Base-by-base conservation (phyloP, 768 basidiomycete species). In the Lyophyllum decastes region DNA sequence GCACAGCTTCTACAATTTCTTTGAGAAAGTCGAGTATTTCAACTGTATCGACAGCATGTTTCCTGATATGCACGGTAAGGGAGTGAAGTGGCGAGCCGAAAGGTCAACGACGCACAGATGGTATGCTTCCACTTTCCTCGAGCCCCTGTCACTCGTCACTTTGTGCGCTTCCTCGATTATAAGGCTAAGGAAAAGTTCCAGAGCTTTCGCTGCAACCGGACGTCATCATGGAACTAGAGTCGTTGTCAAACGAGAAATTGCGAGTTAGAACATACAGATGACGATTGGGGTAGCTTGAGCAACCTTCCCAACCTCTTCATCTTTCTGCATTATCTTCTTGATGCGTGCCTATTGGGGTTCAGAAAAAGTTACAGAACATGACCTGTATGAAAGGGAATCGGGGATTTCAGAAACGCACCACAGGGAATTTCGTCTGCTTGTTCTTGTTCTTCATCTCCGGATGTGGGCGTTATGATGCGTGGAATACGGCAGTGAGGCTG, bases 271-370 rank as follows among this genome's bases (percentile, higher is more conserved):
- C 93, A 71, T 67, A 97, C 96, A 98, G 66, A 98, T 97, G 57
- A 98, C 92, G 58, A 98, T 84, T 0, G 96, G 96, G 4, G 95
- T 96, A 25, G 94, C 95, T 70, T 95, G 93, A 2, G 96, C 94
- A 30, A 98, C 94, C 72, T 98, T 98, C 57, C 96, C 96, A 19
- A 98, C 96, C 69, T 98, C 96, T 69, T 98, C 96, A 69, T 98
- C 96, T 70, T 95, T 94, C 78, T 98, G 96, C 93, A 98, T 98
- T 55, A 98, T 97, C 78, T 94, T 92, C 82, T 98, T 98, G 78
- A 98, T 98, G 45, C 96, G 89, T 3, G 96, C 95, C 95, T 96
- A 63, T 14, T 8, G 19, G 12, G 30, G 6, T 30, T 25, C 51
- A 30, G 16, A 26, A 16, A 30, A 34, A 43, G 30, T 21, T 5